These are phyloP conservation scores for Brassica nigra DNA, from an alignment of 345 rosid genomes.

Conservation along the genomic window DNA sequence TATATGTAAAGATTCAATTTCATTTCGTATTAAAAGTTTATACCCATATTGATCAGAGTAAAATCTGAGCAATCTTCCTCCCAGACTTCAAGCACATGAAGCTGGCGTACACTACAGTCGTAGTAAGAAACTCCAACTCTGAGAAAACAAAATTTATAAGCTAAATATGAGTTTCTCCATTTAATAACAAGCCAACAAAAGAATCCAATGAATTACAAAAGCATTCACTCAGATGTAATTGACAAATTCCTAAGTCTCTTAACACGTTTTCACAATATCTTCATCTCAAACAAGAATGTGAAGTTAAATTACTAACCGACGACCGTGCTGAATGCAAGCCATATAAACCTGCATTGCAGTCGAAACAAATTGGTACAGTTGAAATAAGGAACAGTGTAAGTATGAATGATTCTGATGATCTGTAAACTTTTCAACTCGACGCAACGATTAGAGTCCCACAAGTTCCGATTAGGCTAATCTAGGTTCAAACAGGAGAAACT, in stretches of 20 bases:
- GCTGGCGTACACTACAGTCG: constrained; percentile 78
- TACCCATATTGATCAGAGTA: constrained; percentile 82
- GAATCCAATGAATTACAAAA: background rate
- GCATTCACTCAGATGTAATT: constrained; percentile 7
- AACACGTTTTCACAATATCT: background rate
- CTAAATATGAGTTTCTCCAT: constrained; percentile 5
- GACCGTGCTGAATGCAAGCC: constrained; percentile 87
- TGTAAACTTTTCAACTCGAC: constrained; percentile 10
- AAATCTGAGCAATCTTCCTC: constrained; percentile 79
- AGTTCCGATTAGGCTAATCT: constrained; percentile 21
- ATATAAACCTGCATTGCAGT: constrained; percentile 72
- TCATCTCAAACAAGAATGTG: background rate
- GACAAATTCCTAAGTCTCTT: background rate
- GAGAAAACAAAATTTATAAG: constrained; percentile 9
- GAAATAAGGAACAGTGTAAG: constrained; percentile 7
- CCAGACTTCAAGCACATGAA: constrained; percentile 91
- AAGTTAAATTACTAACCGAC: constrained; percentile 57
- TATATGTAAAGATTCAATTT: constrained; percentile 5
- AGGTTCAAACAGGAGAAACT: background rate
- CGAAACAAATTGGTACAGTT: background rate
- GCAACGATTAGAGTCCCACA: constrained; percentile 1
- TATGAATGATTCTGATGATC: background rate
- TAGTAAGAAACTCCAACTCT: constrained; percentile 93
- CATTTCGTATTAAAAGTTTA: constrained; percentile 8
- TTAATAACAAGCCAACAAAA: background rate